These are phyloP conservation scores for Pisolithus microcarpus DNA, from an alignment of 768 basidiomycete species.

Conservation along the genomic window DNA sequence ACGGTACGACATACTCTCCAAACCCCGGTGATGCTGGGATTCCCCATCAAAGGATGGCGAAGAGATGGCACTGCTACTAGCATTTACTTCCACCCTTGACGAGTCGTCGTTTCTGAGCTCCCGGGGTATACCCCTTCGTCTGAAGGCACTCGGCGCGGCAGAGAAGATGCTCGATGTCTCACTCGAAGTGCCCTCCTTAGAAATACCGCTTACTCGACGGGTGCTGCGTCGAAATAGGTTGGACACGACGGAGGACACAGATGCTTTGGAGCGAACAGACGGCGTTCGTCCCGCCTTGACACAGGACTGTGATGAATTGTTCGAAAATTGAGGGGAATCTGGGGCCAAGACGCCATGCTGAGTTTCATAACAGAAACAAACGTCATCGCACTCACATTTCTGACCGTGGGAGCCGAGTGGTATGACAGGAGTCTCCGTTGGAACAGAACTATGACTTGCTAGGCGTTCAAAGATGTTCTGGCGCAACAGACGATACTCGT, in stretches of 20 bases:
- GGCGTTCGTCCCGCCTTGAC: constrained; percentile 36
- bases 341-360: not conserved
- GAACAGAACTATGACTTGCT: constrained; percentile 48
- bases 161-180: constrained; percentile 40
- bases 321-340: constrained; percentile 16
- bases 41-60: constrained; percentile 36
- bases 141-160: constrained; percentile 28
- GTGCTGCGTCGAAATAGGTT: constrained; percentile 44
- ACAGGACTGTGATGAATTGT: constrained; percentile 21
- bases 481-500: constrained; percentile 77
- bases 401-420: constrained; percentile 39
- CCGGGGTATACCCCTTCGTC: constrained; percentile 39
- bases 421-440: constrained; percentile 57
- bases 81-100: constrained; percentile 30
- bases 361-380: not conserved
- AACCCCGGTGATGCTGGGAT: constrained; percentile 12
- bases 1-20: constrained; percentile 27
- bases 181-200: constrained; percentile 35
- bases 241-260: constrained; percentile 44
- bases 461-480: constrained; percentile 82
- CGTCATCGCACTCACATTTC: constrained; percentile 6
- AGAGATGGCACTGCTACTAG: constrained; percentile 34
- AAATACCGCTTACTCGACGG: constrained; percentile 23
- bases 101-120: constrained; percentile 27
- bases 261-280: constrained; percentile 47